phyloP scores from a whole-genome alignment of 768 basidiomycete species.

The Peribolospora kevripleyi region DNA sequence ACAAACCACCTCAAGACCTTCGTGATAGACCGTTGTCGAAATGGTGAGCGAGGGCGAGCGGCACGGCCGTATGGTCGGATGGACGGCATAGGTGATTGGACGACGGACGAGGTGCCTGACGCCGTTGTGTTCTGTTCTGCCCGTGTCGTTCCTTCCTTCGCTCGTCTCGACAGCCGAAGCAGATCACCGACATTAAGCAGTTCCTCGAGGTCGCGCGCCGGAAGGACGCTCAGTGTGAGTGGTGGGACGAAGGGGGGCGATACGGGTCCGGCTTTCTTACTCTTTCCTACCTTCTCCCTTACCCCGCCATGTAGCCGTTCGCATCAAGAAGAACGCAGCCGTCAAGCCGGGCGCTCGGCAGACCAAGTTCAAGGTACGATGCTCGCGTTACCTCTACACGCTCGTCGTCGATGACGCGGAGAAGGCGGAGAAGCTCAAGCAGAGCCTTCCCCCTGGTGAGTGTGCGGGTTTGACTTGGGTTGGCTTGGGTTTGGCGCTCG shows the following conservation, averaged over 20 bases:
- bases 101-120: too few species aligned
- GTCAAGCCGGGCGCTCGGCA: conserved; percentile 16
- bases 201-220: conserved; percentile 92
- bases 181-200: conserved; percentile 94
- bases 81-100: too few species aligned
- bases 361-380: conserved; percentile 98
- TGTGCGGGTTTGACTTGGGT: conserved; percentile 1
- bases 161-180: conserved; percentile 48
- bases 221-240: conserved; percentile 89
- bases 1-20: too few species aligned
- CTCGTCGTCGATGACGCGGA: conserved; percentile 82
- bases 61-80: too few species aligned
- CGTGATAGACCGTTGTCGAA: too few species aligned
- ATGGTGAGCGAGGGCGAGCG: too few species aligned
- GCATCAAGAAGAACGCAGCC: conserved; percentile 58
- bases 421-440: conserved; percentile 94
- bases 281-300: neutral
- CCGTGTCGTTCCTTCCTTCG: too few species aligned
- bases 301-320: conserved; percentile 40
- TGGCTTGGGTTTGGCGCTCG: too few species aligned
- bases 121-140: too few species aligned
- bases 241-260: neutral
- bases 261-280: neutral
- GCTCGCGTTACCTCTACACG: conserved; percentile 93
- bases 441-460: conserved; percentile 81